Percentiles rank a stretch among this genome's conserved stretches.
Conservation (phyloP, 495 filamentous ascomycete species). For the Sabuloglossum arenarium region DNA sequence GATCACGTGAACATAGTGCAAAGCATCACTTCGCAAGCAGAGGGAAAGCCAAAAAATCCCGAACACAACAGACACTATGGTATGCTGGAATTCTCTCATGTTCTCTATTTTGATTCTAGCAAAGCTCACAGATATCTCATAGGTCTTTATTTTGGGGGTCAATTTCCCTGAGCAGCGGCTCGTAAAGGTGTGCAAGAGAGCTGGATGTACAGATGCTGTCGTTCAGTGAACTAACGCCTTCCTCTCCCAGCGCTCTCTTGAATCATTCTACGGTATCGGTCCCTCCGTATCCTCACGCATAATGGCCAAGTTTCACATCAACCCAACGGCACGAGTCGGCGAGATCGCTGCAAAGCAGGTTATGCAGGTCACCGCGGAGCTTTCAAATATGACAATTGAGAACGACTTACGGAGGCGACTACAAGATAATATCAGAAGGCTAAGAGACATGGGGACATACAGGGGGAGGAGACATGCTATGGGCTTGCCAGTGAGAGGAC, state of each 20-base stretch:
- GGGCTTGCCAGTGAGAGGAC: slow-evolving; percentile 69
- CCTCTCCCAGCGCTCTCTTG: slow-evolving; percentile 46
- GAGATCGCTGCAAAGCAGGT: slow-evolving; percentile 48
- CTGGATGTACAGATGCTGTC: neutral
- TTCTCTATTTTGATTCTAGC: no score
- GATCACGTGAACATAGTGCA: neutral
- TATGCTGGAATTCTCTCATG: neutral
- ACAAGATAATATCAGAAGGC: slow-evolving; percentile 61
- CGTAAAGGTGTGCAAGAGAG: slow-evolving; percentile 39
- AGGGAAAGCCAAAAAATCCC: neutral
- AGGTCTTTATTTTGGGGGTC: slow-evolving; percentile 72
- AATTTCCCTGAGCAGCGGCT: slow-evolving; percentile 69
- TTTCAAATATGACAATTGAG: slow-evolving; percentile 86
- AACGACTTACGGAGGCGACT: slow-evolving; percentile 62
- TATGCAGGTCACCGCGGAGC: slow-evolving; percentile 56
- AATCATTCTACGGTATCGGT: slow-evolving; percentile 82
- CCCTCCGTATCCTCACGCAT: slow-evolving; percentile 45
- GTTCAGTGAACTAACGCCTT: neutral
- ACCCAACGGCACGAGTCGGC: slow-evolving; percentile 56
- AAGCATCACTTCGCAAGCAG: neutral
- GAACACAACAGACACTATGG: neutral
- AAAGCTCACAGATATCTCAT: slow-evolving; percentile 6
- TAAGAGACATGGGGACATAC: slow-evolving; percentile 84
- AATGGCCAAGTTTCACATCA: slow-evolving; percentile 71
- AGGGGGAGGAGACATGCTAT: slow-evolving; percentile 80